Percentiles rank a stretch among this genome's conserved stretches.
Evolutionary conservation across 202 grass and related monocot genomes (phyloP).

Genomic region (Digitaria exilis): DNA sequence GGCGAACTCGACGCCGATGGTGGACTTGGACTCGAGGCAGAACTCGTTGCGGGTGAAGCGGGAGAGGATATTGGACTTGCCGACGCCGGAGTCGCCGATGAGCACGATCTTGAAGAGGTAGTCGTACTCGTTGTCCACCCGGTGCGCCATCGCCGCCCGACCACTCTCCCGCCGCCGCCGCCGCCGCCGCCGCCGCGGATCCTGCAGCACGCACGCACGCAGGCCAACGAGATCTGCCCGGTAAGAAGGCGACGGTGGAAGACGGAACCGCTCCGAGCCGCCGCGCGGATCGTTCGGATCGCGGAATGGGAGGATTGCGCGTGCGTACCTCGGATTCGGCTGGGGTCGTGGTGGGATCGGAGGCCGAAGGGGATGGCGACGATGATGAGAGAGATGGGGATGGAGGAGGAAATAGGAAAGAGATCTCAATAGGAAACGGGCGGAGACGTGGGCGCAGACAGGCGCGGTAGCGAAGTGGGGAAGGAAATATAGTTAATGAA

Average conservation of each 20-base stretch:
- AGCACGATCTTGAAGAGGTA: constrained; percentile 90
- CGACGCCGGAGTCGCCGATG: constrained; percentile 81
- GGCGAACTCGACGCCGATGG: constrained; percentile 85
- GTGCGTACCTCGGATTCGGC: constrained; percentile 38
- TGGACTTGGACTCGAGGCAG: constrained; percentile 85
- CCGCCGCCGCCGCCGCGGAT: constrained; percentile 42
- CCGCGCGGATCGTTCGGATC: background rate
- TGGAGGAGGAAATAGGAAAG: too few relatives aligned
- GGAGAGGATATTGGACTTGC: constrained; percentile 85
- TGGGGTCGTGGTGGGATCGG: constrained; percentile 8
- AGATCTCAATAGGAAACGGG: constrained; percentile 44
- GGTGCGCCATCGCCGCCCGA: constrained; percentile 48
- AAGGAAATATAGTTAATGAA: background rate
- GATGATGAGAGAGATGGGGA: background rate
- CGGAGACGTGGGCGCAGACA: constrained; percentile 30
- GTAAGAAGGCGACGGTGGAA: background rate
- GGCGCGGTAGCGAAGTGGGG: background rate
- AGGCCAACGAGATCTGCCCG: constrained; percentile 39
- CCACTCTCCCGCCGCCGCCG: too few relatives aligned
- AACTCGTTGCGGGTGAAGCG: constrained; percentile 88
- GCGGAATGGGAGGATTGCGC: constrained; percentile 24
- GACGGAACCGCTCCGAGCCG: background rate
- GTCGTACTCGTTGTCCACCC: constrained; percentile 77
- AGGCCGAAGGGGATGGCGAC: background rate
- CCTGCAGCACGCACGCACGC: constrained; percentile 38